These are phyloP conservation scores for Fusarium kyushuense DNA, from an alignment of 2,329 filamentous ascomycete genomes.

Conservation along the genomic window DNA sequence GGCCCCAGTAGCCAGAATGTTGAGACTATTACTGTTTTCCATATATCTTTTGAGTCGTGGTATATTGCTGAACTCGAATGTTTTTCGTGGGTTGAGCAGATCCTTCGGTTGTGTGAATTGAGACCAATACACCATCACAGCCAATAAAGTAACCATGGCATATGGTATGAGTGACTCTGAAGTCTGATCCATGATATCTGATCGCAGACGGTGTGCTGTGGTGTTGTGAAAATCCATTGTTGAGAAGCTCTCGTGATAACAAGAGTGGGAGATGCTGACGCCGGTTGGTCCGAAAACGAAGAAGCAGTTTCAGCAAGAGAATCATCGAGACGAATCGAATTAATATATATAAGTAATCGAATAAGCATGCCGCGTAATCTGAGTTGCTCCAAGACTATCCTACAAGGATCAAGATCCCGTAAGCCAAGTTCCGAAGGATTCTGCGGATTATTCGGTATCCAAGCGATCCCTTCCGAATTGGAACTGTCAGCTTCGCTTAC, in stretches of 20 bases:
- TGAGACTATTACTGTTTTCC: background rate
- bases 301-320: background rate
- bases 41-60: background rate
- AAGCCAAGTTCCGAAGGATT: background rate
- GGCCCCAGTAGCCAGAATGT: background rate
- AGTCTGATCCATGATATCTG: background rate
- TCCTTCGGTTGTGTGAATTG: background rate
- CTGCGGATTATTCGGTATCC: background rate
- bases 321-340: no score
- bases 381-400: no score
- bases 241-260: no score
- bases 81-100: background rate
- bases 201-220: no score
- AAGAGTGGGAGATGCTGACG: background rate
- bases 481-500: background rate
- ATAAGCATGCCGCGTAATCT: no score
- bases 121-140: background rate
- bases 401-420: no score
- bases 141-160: background rate
- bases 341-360: no score
- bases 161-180: background rate
- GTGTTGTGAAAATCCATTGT: background rate
- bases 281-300: rapidly evolving
- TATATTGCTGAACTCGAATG: background rate
- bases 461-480: background rate